These are phyloP conservation scores for Clavulina sp. DNA, from an alignment of 768 basidiomycete species.

Conservation along the genomic window DNA sequence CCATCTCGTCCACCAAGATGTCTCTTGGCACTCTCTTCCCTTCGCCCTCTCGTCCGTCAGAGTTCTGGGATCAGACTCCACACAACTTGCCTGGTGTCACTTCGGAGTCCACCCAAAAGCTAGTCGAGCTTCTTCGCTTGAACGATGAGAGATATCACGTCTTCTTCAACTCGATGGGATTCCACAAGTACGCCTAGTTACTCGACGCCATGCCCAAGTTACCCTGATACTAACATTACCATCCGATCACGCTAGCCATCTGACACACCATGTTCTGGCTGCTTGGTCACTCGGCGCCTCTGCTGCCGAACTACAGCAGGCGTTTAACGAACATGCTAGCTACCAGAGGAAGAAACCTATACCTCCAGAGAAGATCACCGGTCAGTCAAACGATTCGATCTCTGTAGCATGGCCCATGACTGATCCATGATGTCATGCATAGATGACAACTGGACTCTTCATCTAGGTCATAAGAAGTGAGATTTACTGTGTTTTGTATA, in stretches of 20 bases:
- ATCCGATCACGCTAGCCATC: conserved; percentile 25
- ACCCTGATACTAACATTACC: not conserved
- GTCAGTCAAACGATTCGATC: too few species aligned
- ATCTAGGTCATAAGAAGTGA: too few species aligned
- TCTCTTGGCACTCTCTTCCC: too few species aligned
- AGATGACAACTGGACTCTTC: too few species aligned
- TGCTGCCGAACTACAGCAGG: conserved; percentile 24
- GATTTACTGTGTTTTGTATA: too few species aligned
- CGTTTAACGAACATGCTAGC: conserved; percentile 22
- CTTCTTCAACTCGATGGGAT: not conserved
- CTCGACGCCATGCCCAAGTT: not conserved
- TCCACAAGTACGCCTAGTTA: not conserved
- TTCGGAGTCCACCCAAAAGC: not conserved
- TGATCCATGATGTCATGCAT: too few species aligned
- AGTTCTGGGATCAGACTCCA: too few species aligned
- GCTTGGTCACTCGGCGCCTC: conserved; percentile 44
- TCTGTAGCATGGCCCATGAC: too few species aligned
- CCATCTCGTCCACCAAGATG: too few species aligned
- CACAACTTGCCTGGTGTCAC: not conserved
- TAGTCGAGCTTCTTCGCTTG: not conserved
- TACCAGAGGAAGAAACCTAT: conserved; percentile 25
- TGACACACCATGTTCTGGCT: conserved; percentile 38
- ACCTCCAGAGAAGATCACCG: too few species aligned
- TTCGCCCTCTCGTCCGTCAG: too few species aligned
- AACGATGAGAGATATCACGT: not conserved